Conservation (phyloP, 306 rosid genomes). For the Cajanus cajan region DNA sequence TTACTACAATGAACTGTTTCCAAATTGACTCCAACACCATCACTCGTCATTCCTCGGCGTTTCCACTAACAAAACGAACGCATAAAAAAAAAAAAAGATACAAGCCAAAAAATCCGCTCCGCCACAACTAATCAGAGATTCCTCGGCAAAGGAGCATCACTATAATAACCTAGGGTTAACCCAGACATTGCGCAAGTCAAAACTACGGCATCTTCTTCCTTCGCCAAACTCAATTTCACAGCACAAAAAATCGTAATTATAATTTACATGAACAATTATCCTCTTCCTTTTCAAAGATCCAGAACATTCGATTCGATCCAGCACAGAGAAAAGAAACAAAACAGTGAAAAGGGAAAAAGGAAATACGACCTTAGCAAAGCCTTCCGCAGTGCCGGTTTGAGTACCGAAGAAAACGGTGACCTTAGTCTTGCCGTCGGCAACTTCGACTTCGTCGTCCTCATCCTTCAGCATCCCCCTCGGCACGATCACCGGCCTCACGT, state of each 20-base stretch:
- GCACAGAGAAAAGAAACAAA: not conserved
- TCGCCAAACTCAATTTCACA: conserved; percentile 10
- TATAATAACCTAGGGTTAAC: not conserved
- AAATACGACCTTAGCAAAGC: conserved; percentile 72
- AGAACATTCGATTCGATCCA: conserved; percentile 15
- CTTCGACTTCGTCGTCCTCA: conserved; percentile 62
- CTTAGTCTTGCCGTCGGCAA: conserved; percentile 57
- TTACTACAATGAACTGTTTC: not conserved
- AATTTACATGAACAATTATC: not conserved
- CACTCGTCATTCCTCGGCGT: not conserved
- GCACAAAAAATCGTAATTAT: not conserved
- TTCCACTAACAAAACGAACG: not conserved
- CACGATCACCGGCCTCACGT: conserved; percentile 54
- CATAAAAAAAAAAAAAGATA: not conserved
- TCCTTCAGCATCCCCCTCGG: conserved; percentile 49
- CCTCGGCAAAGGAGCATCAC: not conserved
- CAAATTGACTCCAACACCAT: not conserved
- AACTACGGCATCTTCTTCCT: not conserved
- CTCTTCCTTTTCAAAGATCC: not conserved
- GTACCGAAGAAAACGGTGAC: conserved; percentile 74
- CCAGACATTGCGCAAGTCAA: conserved; percentile 1
- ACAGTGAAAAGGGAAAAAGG: not conserved
- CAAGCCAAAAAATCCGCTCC: not conserved
- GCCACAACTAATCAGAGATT: not conserved
- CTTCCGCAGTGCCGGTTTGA: conserved; percentile 92